Conservation (phyloP, 2,329 filamentous ascomycete genomes). For the Fusarium ramigenum region DNA sequence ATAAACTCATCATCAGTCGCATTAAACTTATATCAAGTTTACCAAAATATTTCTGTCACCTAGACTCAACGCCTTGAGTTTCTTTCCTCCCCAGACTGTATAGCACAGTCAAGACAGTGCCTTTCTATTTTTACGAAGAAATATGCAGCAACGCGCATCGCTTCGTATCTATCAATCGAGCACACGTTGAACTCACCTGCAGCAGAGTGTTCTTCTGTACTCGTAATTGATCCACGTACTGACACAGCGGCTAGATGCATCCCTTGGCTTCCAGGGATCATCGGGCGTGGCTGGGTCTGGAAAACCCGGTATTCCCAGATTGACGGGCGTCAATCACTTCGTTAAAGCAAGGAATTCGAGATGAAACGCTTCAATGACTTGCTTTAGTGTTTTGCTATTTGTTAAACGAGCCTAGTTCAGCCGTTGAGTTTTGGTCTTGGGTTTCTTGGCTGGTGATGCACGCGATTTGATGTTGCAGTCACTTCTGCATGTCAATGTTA, state of each 20-base stretch:
- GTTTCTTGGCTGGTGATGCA: not conserved
- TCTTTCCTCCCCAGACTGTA: not conserved
- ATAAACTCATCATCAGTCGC: not conserved
- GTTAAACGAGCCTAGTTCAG: not conserved
- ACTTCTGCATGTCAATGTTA: constrained; percentile 6
- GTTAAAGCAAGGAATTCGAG: not conserved
- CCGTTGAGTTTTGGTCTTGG: not conserved
- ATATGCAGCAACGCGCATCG: not conserved
- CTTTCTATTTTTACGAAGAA: not conserved
- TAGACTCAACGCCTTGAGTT: not conserved
- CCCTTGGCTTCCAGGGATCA: not conserved
- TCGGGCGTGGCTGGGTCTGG: not conserved
- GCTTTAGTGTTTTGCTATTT: constrained; percentile 3
- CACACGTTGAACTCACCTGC: not conserved
- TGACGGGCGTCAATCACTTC: not conserved
- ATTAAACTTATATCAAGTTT: accelerated
- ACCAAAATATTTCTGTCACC: not conserved
- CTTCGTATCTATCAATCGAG: not conserved
- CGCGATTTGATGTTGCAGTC: not conserved
- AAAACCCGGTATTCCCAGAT: not conserved
- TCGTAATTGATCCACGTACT: constrained; percentile 2
- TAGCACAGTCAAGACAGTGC: not conserved
- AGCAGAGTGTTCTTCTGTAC: not conserved
- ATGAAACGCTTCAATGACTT: constrained; percentile 7
- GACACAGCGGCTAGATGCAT: constrained; percentile 9